These are phyloP conservation scores for Debaryomyces robertsiae DNA, from an alignment of 1,139 yeast genomes.

Conservation along the genomic window DNA sequence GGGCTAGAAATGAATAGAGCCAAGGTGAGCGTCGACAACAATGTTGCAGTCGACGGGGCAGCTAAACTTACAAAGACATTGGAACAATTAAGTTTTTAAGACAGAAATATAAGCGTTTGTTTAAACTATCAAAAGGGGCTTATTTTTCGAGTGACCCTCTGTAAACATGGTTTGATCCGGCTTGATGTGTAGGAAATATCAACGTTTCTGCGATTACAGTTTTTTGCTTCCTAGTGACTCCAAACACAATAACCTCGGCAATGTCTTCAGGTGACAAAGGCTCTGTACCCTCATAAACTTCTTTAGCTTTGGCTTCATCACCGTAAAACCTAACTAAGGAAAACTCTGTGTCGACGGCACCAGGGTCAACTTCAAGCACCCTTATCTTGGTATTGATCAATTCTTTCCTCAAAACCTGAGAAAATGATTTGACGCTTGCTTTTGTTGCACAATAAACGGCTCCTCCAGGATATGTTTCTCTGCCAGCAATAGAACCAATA, in stretches of 20 bases:
- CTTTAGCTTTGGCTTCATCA: constrained; percentile 42
- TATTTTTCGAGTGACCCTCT: constrained; percentile 19
- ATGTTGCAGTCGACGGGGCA: constrained; percentile 59
- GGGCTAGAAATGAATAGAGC: constrained; percentile 82
- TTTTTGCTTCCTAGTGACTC: constrained; percentile 49
- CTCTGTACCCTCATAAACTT: constrained; percentile 48
- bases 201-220: constrained; percentile 55
- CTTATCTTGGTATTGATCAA: constrained; percentile 47
- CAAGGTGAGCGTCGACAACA: constrained; percentile 54
- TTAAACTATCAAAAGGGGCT: neutral
- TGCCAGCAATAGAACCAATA: constrained; percentile 54
- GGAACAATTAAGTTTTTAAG: constrained; percentile 63
- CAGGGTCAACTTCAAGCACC: constrained; percentile 53
- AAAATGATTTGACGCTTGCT: constrained; percentile 49
- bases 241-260: constrained; percentile 53
- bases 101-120: too few relatives aligned
- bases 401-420: constrained; percentile 52
- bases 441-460: constrained; percentile 54
- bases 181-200: constrained; percentile 53
- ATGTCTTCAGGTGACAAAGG: constrained; percentile 52
- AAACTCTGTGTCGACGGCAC: constrained; percentile 55
- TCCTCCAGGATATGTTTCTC: constrained; percentile 56
- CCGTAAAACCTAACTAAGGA: constrained; percentile 51
- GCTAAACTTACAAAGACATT: constrained; percentile 67
- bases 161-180: constrained; percentile 58